These are phyloP conservation scores for Gossypium sturtianum DNA, from an alignment of 345 rosid species.

Conservation along the genomic window DNA sequence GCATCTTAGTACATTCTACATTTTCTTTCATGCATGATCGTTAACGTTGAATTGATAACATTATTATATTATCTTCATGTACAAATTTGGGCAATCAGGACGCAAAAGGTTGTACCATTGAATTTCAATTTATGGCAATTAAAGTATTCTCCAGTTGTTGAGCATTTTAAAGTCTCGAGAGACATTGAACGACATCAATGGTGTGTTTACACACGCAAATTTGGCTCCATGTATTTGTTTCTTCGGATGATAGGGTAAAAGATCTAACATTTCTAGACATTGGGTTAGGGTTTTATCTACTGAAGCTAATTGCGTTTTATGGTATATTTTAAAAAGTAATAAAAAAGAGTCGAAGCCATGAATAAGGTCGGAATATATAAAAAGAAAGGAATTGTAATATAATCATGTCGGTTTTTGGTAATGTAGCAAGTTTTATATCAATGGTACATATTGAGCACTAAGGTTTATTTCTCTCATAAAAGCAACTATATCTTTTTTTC, in stretches of 20 bases:
- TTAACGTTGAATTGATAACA: neutral
- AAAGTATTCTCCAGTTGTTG: neutral
- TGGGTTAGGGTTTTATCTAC: too few relatives aligned
- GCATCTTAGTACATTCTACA: neutral
- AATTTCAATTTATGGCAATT: neutral
- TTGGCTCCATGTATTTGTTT: too few relatives aligned
- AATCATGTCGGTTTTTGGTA: too few relatives aligned
- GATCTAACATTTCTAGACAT: too few relatives aligned
- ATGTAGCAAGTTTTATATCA: too few relatives aligned
- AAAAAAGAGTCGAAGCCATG: too few relatives aligned
- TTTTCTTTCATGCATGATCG: neutral
- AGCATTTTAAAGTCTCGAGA: neutral
- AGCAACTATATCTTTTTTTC: too few relatives aligned
- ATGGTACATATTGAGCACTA: neutral
- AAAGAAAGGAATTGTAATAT: too few relatives aligned
- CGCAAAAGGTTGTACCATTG: neutral
- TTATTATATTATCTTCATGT: neutral
- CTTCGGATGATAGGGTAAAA: too few relatives aligned
- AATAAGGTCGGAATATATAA: too few relatives aligned
- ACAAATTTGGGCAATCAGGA: neutral
- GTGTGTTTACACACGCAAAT: neutral
- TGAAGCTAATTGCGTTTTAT: too few relatives aligned
- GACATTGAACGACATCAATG: neutral
- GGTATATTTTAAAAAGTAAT: too few relatives aligned
- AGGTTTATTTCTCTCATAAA: neutral